These are phyloP conservation scores for Ceratobasidium theobromae DNA, from an alignment of 1,284 basidiomycete genomes.

Conservation along the genomic window DNA sequence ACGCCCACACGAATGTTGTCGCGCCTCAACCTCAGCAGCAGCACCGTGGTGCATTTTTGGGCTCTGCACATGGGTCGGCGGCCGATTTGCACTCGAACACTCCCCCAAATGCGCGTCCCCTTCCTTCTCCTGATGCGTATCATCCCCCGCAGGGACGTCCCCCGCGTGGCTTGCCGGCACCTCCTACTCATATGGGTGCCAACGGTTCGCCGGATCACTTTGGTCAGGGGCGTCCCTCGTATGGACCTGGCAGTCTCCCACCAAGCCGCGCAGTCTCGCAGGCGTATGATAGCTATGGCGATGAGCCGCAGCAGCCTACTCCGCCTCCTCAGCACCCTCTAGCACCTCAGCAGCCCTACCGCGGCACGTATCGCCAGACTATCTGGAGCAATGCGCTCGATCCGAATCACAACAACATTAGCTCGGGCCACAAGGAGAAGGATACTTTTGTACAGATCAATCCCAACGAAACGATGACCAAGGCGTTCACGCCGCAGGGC, in stretches of 20 bases:
- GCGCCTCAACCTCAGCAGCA: conserved; percentile 41
- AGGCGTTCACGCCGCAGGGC: conserved; percentile 92
- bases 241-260: neutral
- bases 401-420: conserved; percentile 54
- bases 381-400: conserved; percentile 87
- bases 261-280: conserved; percentile 31
- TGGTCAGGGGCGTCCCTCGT: conserved; percentile 19
- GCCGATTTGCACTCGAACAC: conserved; percentile 33
- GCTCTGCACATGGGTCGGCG: conserved; percentile 18
- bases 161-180: conserved; percentile 39
- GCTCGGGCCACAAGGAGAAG: conserved; percentile 44
- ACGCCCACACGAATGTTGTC: conserved; percentile 40
- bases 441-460: conserved; percentile 82
- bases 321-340: conserved; percentile 11
- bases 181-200: conserved; percentile 31
- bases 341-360: conserved; percentile 16
- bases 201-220: conserved; percentile 18
- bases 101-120: conserved; percentile 37
- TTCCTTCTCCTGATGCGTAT: conserved; percentile 36
- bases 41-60: conserved; percentile 38
- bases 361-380: conserved; percentile 50
- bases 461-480: conserved; percentile 74
- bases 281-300: conserved; percentile 31
- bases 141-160: conserved; percentile 35
- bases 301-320: conserved; percentile 35